Percentiles rank a stretch among this genome's conserved stretches.
Evolutionary conservation across 2,329 filamentous ascomycete species (phyloP).

Genomic region (Incumbomyces delicatus): DNA sequence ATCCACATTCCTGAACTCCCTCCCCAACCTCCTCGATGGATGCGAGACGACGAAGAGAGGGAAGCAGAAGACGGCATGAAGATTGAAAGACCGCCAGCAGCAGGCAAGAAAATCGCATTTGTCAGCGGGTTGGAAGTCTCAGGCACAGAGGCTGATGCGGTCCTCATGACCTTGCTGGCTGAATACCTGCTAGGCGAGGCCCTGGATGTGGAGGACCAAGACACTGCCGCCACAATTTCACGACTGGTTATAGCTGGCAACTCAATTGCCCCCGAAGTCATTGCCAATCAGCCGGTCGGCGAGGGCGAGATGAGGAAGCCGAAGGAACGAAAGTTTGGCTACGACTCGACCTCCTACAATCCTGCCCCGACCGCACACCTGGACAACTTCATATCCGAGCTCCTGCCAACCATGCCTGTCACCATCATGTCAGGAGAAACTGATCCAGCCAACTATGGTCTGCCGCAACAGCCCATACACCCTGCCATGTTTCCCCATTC

Average conservation of each 20-base stretch:
- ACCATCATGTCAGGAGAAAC: constrained; percentile 75
- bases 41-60: constrained; percentile 46
- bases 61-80: constrained; percentile 37
- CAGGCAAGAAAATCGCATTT: constrained; percentile 66
- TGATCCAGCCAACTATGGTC: constrained; percentile 80
- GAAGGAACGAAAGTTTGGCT: constrained; percentile 75
- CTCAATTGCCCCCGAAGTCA: constrained; percentile 37
- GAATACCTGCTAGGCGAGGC: constrained; percentile 85
- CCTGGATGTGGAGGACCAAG: constrained; percentile 50
- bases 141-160: constrained; percentile 61
- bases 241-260: constrained; percentile 87
- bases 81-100: constrained; percentile 15
- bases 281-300: constrained; percentile 22
- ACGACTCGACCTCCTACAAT: constrained; percentile 84
- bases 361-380: constrained; percentile 71
- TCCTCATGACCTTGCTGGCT: constrained; percentile 66
- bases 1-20: constrained; percentile 80
- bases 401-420: constrained; percentile 78
- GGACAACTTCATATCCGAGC: constrained; percentile 68
- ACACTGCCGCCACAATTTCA: constrained; percentile 57
- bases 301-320: constrained; percentile 41
- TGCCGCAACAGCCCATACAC: constrained; percentile 90
- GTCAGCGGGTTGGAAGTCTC: constrained; percentile 82
- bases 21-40: constrained; percentile 72
- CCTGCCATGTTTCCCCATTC: constrained; percentile 77